phyloP scores from a whole-genome alignment of 1,284 basidiomycete genomes.

The Pterulicium gracile region DNA sequence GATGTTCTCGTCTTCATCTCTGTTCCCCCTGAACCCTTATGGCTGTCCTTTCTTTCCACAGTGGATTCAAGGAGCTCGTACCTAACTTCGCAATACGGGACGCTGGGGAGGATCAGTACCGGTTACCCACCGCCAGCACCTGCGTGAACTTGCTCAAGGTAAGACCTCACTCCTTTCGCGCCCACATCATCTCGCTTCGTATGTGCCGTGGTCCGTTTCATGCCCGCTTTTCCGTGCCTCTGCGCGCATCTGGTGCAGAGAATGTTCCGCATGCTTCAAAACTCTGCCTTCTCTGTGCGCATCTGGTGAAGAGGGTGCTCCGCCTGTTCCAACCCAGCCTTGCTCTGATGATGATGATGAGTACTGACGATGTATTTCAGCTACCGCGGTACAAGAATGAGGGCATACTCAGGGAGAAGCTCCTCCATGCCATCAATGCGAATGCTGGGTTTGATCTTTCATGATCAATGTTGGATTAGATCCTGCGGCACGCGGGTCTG shows the following conservation, averaged over 20 bases:
- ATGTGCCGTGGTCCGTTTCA: too few species aligned
- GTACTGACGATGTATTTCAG: too few species aligned
- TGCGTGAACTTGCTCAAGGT: constrained; percentile 86
- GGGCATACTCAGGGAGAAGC: constrained; percentile 54
- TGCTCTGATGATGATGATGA: too few species aligned
- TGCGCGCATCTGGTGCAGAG: too few species aligned
- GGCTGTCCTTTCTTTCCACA: constrained; percentile 17
- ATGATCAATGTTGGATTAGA: constrained; percentile 19
- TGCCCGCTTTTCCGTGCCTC: too few species aligned
- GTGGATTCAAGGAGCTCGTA: constrained; percentile 80
- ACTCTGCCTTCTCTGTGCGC: too few species aligned
- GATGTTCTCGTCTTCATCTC: too few species aligned
- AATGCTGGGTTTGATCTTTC: constrained; percentile 87
- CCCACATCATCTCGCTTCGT: background rate
- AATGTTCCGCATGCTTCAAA: too few species aligned
- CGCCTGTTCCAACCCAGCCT: too few species aligned
- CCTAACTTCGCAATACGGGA: constrained; percentile 83
- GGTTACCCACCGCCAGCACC: constrained; percentile 74
- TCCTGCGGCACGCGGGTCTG: background rate
- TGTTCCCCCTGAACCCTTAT: background rate
- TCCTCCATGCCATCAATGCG: constrained; percentile 79
- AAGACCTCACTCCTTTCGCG: constrained; percentile 6
- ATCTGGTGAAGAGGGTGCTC: too few species aligned
- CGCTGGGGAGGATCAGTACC: constrained; percentile 57
- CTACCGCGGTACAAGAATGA: constrained; percentile 63